A percentile compares a stretch with the other conserved stretches of the same genome.
Conservation (phyloP, 176 grass and related monocot species). For the Elymus sibiricus region DNA sequence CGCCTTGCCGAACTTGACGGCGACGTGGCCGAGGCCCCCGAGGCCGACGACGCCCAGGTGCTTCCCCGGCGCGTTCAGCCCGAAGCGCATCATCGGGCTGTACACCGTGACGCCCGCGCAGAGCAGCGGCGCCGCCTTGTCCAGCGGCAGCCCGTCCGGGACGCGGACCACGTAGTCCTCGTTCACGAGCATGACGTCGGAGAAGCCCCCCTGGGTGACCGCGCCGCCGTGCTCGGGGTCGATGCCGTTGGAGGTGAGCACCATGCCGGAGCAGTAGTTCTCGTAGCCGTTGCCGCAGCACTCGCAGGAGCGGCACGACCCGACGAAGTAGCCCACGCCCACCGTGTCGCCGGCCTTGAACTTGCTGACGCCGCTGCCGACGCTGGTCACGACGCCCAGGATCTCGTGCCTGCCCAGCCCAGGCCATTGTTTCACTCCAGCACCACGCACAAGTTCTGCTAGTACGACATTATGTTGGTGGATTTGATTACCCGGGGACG, state of each 20-base stretch:
- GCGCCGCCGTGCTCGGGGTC: conserved; percentile 40
- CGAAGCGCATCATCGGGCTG: conserved; percentile 58
- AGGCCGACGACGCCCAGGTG: conserved; percentile 68
- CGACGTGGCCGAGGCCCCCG: conserved; percentile 66
- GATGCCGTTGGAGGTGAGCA: conserved; percentile 53
- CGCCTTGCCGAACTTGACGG: conserved; percentile 73
- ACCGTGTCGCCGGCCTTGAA: conserved; percentile 62
- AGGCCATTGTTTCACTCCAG: background rate
- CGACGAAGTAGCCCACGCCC: conserved; percentile 63
- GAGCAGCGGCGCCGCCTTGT: conserved; percentile 52
- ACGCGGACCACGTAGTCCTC: conserved; percentile 52
- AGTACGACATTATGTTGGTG: background rate
- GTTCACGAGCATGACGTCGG: conserved; percentile 44
- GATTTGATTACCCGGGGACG: conserved; percentile 55
- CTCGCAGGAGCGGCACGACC: conserved; percentile 59
- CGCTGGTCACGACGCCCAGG: conserved; percentile 41
- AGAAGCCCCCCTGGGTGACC: conserved; percentile 52
- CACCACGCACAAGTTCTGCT: background rate
- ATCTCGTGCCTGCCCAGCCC: conserved; percentile 46
- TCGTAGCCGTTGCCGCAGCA: conserved; percentile 45
- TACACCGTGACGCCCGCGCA: conserved; percentile 67
- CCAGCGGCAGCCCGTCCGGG: conserved; percentile 37
- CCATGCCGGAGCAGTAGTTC: conserved; percentile 55
- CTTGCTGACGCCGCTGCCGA: conserved; percentile 37
- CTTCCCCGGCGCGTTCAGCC: conserved; percentile 54